phyloP scores from a whole-genome alignment of 345 rosid genomes.

The Triadica sebifera region DNA sequence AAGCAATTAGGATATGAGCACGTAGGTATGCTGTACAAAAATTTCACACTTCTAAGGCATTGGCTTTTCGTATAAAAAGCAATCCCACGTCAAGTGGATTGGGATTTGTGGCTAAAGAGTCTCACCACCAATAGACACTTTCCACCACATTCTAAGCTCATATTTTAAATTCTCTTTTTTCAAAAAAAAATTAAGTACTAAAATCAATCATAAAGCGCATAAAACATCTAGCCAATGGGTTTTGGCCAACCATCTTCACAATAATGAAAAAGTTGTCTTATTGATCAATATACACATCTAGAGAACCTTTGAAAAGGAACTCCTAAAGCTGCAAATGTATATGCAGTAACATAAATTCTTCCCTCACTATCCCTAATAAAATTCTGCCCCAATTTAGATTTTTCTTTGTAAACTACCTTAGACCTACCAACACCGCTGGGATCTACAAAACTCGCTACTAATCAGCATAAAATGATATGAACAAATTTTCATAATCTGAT shows the following conservation, averaged over 20 bases:
- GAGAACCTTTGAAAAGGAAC: not conserved
- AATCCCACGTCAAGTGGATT: no score
- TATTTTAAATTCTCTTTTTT: not conserved
- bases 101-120: not conserved
- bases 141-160: not conserved
- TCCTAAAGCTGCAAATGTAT: not conserved
- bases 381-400: not conserved
- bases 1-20: not conserved
- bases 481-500: not conserved
- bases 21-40: not conserved
- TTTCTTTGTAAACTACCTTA: not conserved
- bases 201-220: not conserved
- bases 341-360: not conserved
- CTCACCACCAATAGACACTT: not conserved
- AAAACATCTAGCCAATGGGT: not conserved
- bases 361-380: not conserved
- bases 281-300: not conserved
- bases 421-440: not conserved
- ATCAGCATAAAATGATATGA: conserved; percentile 11
- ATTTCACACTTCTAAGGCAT: not conserved
- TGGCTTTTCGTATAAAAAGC: not conserved
- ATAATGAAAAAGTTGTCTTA: not conserved
- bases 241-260: not conserved
- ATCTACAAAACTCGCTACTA: conserved; percentile 8
- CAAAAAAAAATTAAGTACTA: not conserved